A percentile compares a stretch with the other conserved stretches of the same genome.
phyloP scores from a whole-genome alignment of 169 alveolate species.

The Hepatocystis sp. region DNA sequence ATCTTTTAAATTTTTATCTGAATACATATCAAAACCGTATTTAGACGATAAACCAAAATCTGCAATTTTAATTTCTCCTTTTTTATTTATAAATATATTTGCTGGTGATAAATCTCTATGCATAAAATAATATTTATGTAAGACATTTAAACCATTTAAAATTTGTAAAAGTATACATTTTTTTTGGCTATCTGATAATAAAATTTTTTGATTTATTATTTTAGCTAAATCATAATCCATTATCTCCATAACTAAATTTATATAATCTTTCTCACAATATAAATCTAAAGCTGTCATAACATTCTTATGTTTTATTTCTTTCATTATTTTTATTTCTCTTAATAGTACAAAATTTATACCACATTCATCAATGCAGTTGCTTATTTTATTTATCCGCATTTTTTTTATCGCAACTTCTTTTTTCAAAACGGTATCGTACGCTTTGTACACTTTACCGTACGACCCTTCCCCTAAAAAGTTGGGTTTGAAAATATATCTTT shows the following conservation, averaged over 20 bases:
- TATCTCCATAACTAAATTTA: slow-evolving; percentile 93
- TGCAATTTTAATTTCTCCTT: slow-evolving; percentile 89
- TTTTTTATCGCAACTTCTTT: slow-evolving; percentile 95
- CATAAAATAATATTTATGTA: slow-evolving; percentile 85
- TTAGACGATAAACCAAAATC: slow-evolving; percentile 92
- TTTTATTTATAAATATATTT: slow-evolving; percentile 85
- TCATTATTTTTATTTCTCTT: slow-evolving; percentile 93
- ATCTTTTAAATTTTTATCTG: slow-evolving; percentile 76
- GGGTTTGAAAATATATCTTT: slow-evolving; percentile 83
- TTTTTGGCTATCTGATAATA: slow-evolving; percentile 90
- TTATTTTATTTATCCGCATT: slow-evolving; percentile 86
- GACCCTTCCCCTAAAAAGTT: slow-evolving; percentile 97
- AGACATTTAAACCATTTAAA: slow-evolving; percentile 82
- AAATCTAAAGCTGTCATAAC: slow-evolving; percentile 91
- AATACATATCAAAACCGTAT: slow-evolving; percentile 79
- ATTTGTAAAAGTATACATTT: slow-evolving; percentile 90
- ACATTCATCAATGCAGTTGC: slow-evolving; percentile 85
- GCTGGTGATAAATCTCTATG: slow-evolving; percentile 92
- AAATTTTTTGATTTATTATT: slow-evolving; percentile 89
- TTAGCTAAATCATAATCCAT: slow-evolving; percentile 94
- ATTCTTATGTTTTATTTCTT: slow-evolving; percentile 92
- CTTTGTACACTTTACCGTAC: slow-evolving; percentile 96
- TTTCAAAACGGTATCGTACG: slow-evolving; percentile 86
- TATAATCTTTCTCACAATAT: slow-evolving; percentile 87
- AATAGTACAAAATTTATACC: slow-evolving; percentile 94